These are phyloP conservation scores for Myxozyma vanderwaltii DNA, from an alignment of 805 yeast genomes.

Conservation along the genomic window DNA sequence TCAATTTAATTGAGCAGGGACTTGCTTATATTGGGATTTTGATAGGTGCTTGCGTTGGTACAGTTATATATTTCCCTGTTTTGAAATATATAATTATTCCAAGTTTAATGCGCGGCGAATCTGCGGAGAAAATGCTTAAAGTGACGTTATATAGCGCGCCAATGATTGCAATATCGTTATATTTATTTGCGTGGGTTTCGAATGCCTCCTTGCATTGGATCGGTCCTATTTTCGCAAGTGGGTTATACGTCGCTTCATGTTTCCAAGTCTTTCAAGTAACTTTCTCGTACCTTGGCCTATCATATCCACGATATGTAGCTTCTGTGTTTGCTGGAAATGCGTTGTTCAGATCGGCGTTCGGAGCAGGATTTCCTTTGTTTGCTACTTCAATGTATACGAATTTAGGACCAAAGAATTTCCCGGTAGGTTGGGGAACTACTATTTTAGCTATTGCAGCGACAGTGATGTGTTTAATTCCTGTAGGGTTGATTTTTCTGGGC, in stretches of 20 bases:
- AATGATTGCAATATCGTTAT: constrained; percentile 49
- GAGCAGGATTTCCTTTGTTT: constrained; percentile 65
- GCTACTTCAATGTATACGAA: constrained; percentile 59
- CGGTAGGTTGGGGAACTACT: constrained; percentile 62
- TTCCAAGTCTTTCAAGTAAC: constrained; percentile 55
- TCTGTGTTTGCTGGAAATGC: constrained; percentile 63
- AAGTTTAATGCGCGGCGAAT: not conserved
- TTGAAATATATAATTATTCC: not conserved
- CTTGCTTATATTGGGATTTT: constrained; percentile 51
- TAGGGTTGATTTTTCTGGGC: not conserved
- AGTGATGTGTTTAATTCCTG: constrained; percentile 49
- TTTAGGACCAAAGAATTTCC: constrained; percentile 48
- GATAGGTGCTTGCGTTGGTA: constrained; percentile 48
- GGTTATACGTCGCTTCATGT: constrained; percentile 46
- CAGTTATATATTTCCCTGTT: constrained; percentile 4
- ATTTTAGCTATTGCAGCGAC: constrained; percentile 51
- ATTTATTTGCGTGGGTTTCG: constrained; percentile 57
- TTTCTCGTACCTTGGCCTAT: constrained; percentile 52
- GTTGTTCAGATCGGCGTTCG: constrained; percentile 53
- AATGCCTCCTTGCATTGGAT: constrained; percentile 51
- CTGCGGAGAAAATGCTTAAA: constrained; percentile 18
- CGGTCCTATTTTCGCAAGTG: constrained; percentile 50
- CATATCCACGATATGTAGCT: constrained; percentile 55
- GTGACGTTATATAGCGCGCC: constrained; percentile 13
- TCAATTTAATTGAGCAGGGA: constrained; percentile 53